Conservation (phyloP, 2,329 filamentous ascomycete species). For the Cordyceps javanica region DNA sequence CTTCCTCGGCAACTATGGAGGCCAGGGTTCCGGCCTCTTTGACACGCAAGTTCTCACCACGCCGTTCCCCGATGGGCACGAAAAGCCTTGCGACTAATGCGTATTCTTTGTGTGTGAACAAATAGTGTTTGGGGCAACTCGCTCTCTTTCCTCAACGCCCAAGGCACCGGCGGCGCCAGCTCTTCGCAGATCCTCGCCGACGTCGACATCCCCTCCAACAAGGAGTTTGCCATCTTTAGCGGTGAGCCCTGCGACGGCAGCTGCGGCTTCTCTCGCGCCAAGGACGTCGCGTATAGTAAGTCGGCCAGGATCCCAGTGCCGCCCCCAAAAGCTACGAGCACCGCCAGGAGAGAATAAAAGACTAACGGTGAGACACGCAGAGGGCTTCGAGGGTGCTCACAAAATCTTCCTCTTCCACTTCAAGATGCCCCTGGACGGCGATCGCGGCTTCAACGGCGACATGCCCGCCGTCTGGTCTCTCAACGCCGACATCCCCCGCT, state of each 20-base stretch:
- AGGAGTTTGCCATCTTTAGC: conserved; percentile 42
- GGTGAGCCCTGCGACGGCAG: conserved; percentile 34
- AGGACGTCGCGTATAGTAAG: conserved; percentile 40
- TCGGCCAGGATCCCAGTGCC: too few relatives aligned
- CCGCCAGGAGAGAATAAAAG: too few relatives aligned
- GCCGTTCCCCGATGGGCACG: neutral
- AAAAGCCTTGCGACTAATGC: too few relatives aligned
- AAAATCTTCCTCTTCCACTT: conserved; percentile 73
- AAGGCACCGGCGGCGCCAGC: conserved; percentile 32
- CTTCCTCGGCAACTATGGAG: conserved; percentile 44
- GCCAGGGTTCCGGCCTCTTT: conserved; percentile 35
- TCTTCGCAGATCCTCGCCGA: conserved; percentile 35
- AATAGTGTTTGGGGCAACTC: conserved; percentile 38
- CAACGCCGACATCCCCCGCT: conserved; percentile 66
- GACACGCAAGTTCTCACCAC: conserved; percentile 34
- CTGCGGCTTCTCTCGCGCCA: conserved; percentile 39
- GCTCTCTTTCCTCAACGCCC: conserved; percentile 38
- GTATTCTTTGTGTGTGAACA: conserved; percentile 15
- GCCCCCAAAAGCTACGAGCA: too few relatives aligned
- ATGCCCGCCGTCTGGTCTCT: conserved; percentile 73
- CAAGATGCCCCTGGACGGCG: conserved; percentile 59
- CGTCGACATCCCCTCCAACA: conserved; percentile 33
- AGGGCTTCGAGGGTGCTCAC: conserved; percentile 63
- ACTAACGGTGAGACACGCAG: conserved; percentile 29
- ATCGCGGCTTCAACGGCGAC: conserved; percentile 49